Percentiles rank a stretch among this genome's conserved stretches.
Evolutionary conservation across 75 land plant genomes (phyloP).

Genomic region (Isoetes taiwanensis): DNA sequence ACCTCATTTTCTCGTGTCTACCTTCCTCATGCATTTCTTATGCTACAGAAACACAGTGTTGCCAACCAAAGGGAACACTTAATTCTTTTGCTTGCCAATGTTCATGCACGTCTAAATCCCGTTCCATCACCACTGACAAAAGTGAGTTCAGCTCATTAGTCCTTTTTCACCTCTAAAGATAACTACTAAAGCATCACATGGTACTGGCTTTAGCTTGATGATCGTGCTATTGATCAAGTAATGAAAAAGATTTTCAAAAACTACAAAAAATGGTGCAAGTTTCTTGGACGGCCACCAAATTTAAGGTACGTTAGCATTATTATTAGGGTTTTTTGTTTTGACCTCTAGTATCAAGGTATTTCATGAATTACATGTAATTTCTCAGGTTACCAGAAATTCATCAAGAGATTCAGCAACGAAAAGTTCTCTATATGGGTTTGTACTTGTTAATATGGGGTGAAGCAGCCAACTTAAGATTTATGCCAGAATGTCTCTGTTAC

Average conservation of each 20-base stretch:
- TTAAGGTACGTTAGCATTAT: neutral
- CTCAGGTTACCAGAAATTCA: conserved; percentile 51
- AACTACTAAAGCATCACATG: no score
- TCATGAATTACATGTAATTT: conserved; percentile 9
- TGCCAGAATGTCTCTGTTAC: conserved; percentile 97
- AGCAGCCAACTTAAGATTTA: conserved; percentile 82
- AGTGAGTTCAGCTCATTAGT: neutral
- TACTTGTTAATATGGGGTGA: conserved; percentile 97
- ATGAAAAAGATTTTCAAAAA: conserved; percentile 1
- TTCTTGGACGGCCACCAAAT: conserved; percentile 2
- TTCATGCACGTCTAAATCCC: neutral
- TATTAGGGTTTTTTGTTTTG: neutral
- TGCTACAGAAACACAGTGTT: neutral
- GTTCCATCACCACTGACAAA: neutral
- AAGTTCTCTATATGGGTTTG: conserved; percentile 54
- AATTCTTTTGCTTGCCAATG: conserved; percentile 2
- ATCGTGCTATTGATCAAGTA: conserved; percentile 1
- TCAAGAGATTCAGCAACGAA: conserved; percentile 54
- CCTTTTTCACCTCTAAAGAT: neutral
- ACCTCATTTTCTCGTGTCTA: no score
- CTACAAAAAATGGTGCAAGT: conserved; percentile 6
- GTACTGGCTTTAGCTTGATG: neutral
- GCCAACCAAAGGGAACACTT: conserved; percentile 4
- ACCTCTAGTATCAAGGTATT: neutral
- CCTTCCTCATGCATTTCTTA: neutral